Conservation (phyloP, 805 yeast genomes). For the Starmerella vaccinii region DNA sequence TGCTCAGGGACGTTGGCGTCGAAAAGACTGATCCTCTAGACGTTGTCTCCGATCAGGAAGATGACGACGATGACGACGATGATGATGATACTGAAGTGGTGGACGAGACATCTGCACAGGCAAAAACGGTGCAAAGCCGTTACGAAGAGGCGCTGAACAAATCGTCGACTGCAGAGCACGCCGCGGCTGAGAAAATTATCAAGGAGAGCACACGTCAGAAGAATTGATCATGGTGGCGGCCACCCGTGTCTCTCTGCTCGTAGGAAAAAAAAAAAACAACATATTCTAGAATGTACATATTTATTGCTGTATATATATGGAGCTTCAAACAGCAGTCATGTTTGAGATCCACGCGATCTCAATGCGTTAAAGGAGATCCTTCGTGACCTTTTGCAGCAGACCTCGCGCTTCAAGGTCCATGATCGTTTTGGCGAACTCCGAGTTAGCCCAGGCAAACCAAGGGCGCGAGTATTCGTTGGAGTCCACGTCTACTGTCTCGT, state of each 20-base stretch:
- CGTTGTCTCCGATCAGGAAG: slow-evolving; percentile 46
- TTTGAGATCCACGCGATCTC: no score
- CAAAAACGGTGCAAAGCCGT: slow-evolving; percentile 8
- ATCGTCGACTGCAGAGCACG: slow-evolving; percentile 17
- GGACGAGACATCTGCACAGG: background rate
- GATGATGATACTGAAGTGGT: slow-evolving; percentile 6
- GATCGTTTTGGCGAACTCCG: slow-evolving; percentile 84
- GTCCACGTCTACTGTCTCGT: slow-evolving; percentile 67
- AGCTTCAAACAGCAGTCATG: no score
- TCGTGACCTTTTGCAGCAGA: slow-evolving; percentile 17
- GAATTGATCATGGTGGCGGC: background rate
- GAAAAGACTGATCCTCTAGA: slow-evolving; percentile 40
- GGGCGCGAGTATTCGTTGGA: slow-evolving; percentile 55
- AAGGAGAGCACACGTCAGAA: background rate
- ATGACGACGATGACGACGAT: slow-evolving; percentile 28
- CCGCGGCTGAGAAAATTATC: slow-evolving; percentile 21
- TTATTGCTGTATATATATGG: background rate
- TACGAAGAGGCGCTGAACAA: slow-evolving; percentile 29
- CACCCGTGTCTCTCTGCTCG: no score
- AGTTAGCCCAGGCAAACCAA: slow-evolving; percentile 93
- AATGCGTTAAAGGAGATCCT: slow-evolving; percentile 9
- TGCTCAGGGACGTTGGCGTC: slow-evolving; percentile 82
- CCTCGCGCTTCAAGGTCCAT: slow-evolving; percentile 54
- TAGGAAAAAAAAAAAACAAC: no score
- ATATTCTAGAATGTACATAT: slow-evolving; percentile 1